Base-by-base conservation (phyloP, 108 stramenopile genomes). In the Nitzschia inconspicua region DNA sequence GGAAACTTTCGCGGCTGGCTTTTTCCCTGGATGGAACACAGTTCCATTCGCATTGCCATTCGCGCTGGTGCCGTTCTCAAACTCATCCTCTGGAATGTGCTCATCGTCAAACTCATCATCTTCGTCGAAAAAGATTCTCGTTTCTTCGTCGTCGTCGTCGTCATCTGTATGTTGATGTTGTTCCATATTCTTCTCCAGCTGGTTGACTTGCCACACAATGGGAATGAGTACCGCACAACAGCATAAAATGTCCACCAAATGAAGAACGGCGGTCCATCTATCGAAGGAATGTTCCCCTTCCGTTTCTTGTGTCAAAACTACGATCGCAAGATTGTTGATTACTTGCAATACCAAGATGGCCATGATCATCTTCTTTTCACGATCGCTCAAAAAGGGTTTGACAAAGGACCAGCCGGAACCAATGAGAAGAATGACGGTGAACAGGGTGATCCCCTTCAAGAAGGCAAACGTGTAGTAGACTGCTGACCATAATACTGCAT, bases 161-260 rank as follows among this genome's bases (percentile, higher is more conserved):
- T 50, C 44, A n/a, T 29, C 18, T 20, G 50, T 44, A 30, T 53
- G 52, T 31, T 57, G 35, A 46, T 78, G 65, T 24, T 67, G 64
- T 42, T 76, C 75, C 31, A 93, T 50, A 48, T 57, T 85, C 61
- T 82, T 82, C 66, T 91, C 88, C 35, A 91, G 61, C 23, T 78
- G 51, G 46, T 87, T 88, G 24, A 94, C 87, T 65, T 89, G 89
- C 97, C 96, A 98, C 18, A 97, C 87, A 61, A 99, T 96, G 10
- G 98, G 98, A 49, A 98, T 47, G 14, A 98, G 72, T n/a, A 99
- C 82, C 31, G 92, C 94, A 59, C 85, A 90, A 66, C 98, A 98
- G 66, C 98, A 98, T 28, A 97, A n/a, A 28, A 98, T 91, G 66
- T 99, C 98, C 6, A 98, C 85, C 29, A 99, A 58, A 67, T 97